Conservation (phyloP, 805 yeast genomes). For the Scheffersomyces amazonensis region DNA sequence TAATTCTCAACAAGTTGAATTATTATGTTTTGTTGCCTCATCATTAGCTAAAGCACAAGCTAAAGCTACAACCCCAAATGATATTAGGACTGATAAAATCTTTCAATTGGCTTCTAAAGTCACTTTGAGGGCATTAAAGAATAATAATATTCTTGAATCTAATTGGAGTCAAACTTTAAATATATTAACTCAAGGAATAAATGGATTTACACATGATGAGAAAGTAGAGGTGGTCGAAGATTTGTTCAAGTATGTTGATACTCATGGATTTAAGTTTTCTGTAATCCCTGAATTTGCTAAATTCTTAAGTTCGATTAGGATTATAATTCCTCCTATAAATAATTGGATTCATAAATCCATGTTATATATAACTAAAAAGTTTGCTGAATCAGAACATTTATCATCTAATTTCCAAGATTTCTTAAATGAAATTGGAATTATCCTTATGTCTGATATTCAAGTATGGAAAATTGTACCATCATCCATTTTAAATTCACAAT, state of each 20-base stretch:
- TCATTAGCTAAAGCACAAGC: constrained; percentile 2
- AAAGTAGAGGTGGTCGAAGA: constrained; percentile 13
- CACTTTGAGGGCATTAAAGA: too few species aligned
- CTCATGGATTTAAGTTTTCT: constrained; percentile 24
- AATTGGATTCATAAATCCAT: constrained; percentile 58
- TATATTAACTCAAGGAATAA: constrained; percentile 4
- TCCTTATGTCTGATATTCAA: constrained; percentile 8
- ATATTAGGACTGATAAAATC: too few species aligned
- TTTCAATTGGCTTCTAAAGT: too few species aligned
- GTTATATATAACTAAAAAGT: constrained; percentile 59
- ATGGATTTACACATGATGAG: constrained; percentile 1
- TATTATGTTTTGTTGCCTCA: constrained; percentile 5
- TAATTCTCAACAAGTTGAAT: constrained; percentile 12
- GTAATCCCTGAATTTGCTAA: constrained; percentile 23
- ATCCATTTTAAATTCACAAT: constrained; percentile 55
- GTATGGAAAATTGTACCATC: constrained; percentile 33
- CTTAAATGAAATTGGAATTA: constrained; percentile 15
- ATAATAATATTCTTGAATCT: too few species aligned
- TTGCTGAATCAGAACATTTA: constrained; percentile 47
- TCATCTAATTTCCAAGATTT: constrained; percentile 31
- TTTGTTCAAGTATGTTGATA: constrained; percentile 18
- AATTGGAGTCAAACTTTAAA: constrained; percentile 11
- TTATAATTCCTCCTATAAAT: constrained; percentile 23
- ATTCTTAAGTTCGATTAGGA: constrained; percentile 16
- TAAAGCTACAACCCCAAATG: too few species aligned